Conservation (phyloP, 2,329 filamentous ascomycete species). For the Sordariomycetes sp. region DNA sequence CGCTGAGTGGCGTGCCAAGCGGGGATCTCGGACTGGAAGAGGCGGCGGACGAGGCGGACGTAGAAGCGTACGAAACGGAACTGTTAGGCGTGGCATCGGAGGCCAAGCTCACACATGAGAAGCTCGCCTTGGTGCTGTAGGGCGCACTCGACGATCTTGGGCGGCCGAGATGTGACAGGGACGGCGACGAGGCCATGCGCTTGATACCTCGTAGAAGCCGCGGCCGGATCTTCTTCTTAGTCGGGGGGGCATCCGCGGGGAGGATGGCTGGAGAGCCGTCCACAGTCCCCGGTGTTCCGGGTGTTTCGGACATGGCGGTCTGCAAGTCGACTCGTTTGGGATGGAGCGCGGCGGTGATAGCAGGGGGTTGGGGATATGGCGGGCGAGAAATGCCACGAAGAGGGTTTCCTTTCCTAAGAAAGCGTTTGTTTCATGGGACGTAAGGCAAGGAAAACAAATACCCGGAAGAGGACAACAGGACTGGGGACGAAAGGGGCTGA, state of each 20-base stretch:
- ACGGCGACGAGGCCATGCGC: slow-evolving; percentile 72
- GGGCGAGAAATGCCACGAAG: not conserved
- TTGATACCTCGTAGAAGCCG: slow-evolving; percentile 65
- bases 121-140: slow-evolving; percentile 42
- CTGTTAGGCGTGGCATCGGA: slow-evolving; percentile 20
- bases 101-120: slow-evolving; percentile 45
- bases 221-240: slow-evolving; percentile 30
- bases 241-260: not conserved
- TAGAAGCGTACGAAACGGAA: slow-evolving; percentile 19
- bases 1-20: slow-evolving; percentile 26
- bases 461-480: not conserved
- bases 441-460: not conserved
- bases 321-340: not conserved
- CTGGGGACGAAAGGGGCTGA: not conserved
- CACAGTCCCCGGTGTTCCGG: not conserved
- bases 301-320: not conserved
- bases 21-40: slow-evolving; percentile 15
- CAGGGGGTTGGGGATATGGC: not conserved
- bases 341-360: not conserved
- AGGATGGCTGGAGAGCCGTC: not conserved
- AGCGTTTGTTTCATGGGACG: slow-evolving; percentile 2
- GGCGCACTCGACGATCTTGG: slow-evolving; percentile 58
- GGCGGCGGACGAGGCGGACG: slow-evolving; percentile 25
- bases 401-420: not conserved
- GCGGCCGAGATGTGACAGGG: slow-evolving; percentile 53